Percentiles rank a stretch among this genome's conserved stretches.
Conservation (phyloP, 768 basidiomycete genomes). For the Mrakia blollopis region DNA sequence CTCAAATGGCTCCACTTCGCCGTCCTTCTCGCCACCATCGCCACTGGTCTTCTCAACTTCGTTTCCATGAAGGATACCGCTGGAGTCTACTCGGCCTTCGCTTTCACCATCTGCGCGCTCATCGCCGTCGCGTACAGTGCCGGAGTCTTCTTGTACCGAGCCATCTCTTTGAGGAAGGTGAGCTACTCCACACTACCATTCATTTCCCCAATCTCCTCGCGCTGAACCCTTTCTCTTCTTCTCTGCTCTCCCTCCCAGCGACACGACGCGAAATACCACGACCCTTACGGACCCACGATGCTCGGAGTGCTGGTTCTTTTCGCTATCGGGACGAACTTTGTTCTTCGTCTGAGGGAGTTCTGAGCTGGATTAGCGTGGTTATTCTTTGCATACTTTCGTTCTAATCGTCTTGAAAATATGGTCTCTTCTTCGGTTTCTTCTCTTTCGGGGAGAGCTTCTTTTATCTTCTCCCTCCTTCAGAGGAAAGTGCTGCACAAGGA, state of each 20-base stretch:
- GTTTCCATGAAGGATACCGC: constrained; percentile 46
- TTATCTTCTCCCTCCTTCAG: too few species aligned
- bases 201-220: neutral
- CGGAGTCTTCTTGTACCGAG: constrained; percentile 44
- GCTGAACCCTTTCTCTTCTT: neutral
- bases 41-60: constrained; percentile 63
- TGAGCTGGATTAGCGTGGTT: neutral
- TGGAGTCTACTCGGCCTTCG: constrained; percentile 77
- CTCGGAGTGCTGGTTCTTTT: constrained; percentile 53
- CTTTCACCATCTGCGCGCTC: constrained; percentile 87
- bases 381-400: neutral
- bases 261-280: constrained; percentile 43
- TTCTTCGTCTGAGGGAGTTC: constrained; percentile 48
- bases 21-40: constrained; percentile 81
- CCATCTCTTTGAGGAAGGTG: constrained; percentile 37
- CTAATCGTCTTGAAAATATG: too few species aligned
- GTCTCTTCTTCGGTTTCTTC: too few species aligned
- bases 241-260: constrained; percentile 26
- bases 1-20: constrained; percentile 87
- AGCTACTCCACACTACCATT: neutral
- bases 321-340: constrained; percentile 71
- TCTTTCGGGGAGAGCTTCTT: too few species aligned
- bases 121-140: constrained; percentile 72
- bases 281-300: constrained; percentile 41
- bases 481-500: too few species aligned